Base-by-base conservation (phyloP, 495 filamentous ascomycete genomes). In the Pyronema omphalodes region DNA sequence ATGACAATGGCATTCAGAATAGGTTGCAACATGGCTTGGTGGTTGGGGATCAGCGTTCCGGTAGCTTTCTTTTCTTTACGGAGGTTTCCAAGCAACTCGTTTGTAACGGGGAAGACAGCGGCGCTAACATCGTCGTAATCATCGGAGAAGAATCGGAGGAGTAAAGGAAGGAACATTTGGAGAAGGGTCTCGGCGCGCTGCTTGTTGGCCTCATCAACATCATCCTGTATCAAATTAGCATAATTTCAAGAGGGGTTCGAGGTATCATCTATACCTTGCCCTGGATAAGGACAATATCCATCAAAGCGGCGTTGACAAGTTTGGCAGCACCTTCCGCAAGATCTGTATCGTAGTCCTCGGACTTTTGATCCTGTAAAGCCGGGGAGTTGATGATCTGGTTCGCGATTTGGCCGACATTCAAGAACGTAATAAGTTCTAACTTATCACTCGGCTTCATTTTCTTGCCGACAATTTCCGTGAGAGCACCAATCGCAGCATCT, bases 61-160 rank as follows among this genome's bases (percentile, higher is more conserved):
- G 73, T 76, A 15, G 64, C 55, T 61, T 79, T 84, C 46, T 80
- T 71, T 9, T 86, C 72, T 66, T 86, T 94, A 9, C 91, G 80
- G 51, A 94, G 76, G 65, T 88, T 84, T 45, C 82, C 83, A 45
- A 99, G 75, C 46, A 95, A 75, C 58, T 99, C 91, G 37, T 82
- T 89, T 39, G 94, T 77, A 43, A 84, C 87, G 12, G 87, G 81
- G 57, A 96, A 93, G 52, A 95, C 84, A 6, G 85, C 89, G 40
- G 88, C 89, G 68, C 89, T 95, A 55, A 96, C 80, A 66, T 99
- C 91, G 67, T 99, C 91, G 61, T 86, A 99, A 68, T 99, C 88
- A 64, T 99, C 93, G 18, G 86, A 84, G 66, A 99, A 93, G 71
- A 93, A 93, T 37, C 88, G 83, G 29, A 99, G 70, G 15, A 96